These are phyloP conservation scores for Lentinula detonsa DNA, from an alignment of 768 basidiomycete species.

Conservation along the genomic window DNA sequence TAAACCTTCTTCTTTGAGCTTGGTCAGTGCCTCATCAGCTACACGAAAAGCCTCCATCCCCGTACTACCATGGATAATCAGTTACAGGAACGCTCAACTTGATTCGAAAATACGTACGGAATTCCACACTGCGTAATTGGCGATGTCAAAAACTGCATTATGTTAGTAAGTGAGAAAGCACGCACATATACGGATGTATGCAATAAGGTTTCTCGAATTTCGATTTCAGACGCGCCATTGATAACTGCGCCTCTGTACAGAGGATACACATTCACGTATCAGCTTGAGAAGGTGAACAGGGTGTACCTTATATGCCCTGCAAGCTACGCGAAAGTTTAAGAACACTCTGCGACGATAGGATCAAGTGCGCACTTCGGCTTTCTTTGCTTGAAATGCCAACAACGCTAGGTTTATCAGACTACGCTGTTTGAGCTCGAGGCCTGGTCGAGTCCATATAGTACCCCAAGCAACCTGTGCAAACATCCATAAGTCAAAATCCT, in stretches of 20 bases:
- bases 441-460: slow-evolving; percentile 41
- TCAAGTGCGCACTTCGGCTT: slow-evolving; percentile 28
- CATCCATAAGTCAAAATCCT: background rate
- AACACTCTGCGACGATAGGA: background rate
- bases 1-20: slow-evolving; percentile 31
- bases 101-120: slow-evolving; percentile 12
- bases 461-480: slow-evolving; percentile 35
- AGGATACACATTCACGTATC: background rate
- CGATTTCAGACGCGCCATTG: slow-evolving; percentile 36
- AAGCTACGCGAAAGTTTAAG: slow-evolving; percentile 17
- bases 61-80: slow-evolving; percentile 11
- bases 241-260: slow-evolving; percentile 31
- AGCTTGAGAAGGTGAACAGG: background rate
- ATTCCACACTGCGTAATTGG: slow-evolving; percentile 22
- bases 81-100: background rate
- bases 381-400: slow-evolving; percentile 35
- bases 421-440: slow-evolving; percentile 38
- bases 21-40: slow-evolving; percentile 30
- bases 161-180: background rate
- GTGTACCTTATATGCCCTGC: slow-evolving; percentile 28
- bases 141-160: background rate
- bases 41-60: slow-evolving; percentile 37
- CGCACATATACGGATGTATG: slow-evolving; percentile 31
- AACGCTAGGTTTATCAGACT: slow-evolving; percentile 39
- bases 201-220: slow-evolving; percentile 37